Percentiles rank a stretch among this genome's conserved stretches.
Conservation (phyloP, 768 basidiomycete species). For the Suillus discolor region DNA sequence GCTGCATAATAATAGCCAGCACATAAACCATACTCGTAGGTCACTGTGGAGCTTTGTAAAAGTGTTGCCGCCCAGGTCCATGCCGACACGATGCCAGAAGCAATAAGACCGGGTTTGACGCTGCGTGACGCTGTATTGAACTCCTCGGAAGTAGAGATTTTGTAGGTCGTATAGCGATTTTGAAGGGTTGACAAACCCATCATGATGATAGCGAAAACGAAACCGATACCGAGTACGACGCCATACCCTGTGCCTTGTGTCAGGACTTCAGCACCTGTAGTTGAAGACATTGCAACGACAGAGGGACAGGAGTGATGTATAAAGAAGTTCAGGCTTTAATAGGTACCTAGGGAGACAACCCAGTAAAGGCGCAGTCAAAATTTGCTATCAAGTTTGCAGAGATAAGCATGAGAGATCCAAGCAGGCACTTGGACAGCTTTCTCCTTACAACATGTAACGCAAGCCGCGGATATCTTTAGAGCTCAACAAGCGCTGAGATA, state of each 20-base stretch:
- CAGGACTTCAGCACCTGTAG: conserved; percentile 19
- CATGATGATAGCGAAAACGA: conserved; percentile 32
- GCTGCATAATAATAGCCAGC: conserved; percentile 32
- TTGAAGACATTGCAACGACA: conserved; percentile 15
- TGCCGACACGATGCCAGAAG: conserved; percentile 27
- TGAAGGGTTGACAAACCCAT: conserved; percentile 28
- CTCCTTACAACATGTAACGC: background rate
- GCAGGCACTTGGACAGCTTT: background rate
- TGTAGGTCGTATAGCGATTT: conserved; percentile 30
- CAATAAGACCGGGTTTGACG: conserved; percentile 21
- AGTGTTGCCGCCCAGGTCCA: conserved; percentile 36
- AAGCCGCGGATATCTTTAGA: conserved; percentile 15
- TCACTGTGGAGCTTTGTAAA: conserved; percentile 33
- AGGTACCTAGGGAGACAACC: background rate
- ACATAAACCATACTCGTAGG: conserved; percentile 29
- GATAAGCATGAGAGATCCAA: conserved; percentile 20
- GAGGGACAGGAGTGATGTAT: background rate
- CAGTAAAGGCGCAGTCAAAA: background rate
- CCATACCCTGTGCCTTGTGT: conserved; percentile 31
- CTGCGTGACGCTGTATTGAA: conserved; percentile 31
- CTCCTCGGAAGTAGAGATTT: conserved; percentile 28
- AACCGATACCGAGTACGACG: conserved; percentile 32
- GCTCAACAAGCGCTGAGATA: conserved; percentile 4
- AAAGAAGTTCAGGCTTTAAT: conserved; percentile 1
- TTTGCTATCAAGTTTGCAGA: background rate